Base-by-base conservation (phyloP, 768 basidiomycete species). In the Podaxis sp. region DNA sequence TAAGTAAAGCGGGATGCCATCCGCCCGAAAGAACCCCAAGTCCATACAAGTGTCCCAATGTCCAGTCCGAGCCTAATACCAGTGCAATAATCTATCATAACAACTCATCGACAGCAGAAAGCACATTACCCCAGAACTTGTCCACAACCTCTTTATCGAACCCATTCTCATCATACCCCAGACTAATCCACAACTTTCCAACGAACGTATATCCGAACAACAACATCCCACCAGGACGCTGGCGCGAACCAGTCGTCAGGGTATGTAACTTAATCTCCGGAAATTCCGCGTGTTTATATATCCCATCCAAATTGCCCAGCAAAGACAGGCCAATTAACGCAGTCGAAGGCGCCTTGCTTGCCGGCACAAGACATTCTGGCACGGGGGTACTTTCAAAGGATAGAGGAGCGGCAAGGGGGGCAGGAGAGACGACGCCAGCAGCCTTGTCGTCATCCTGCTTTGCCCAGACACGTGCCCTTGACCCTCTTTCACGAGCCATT, bases 241-340 rank as follows among this genome's bases (percentile, higher is more conserved):
- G 92, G n/a, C 93, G 81, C 6, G 89, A 91, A 2, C 91, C 93
- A 1, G 93, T 93, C 27, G 90, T 94, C 37, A 95, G 77, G 3
- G 87, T 87, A 66, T 90, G 85, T 19, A 94, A 77, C 71, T 81
- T 72, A 63, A 93, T 74, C 3, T 73, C 66, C n/a, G 82, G 80
- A 75, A 83, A 93, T 1, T 73, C 65, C 9, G 78, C 74, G 70
- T 93, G 91, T 65, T 87, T 85, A 76, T 93, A 94, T 33, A 88
- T 89, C 2, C 84, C 88, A 70, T 94, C 91, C 57, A 94, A 77
- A 70, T 93, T 94, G 1, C 93, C 92, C n/a, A 94, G 79, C 64
- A 95, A 79, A 4, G 92, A 94, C 50, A 93, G 74, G 0, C 92
- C 93, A 62, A 93, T 81, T 53, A 94, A 78, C 9, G 89, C 90